Evolutionary conservation across 2,329 filamentous ascomycete genomes (phyloP), one percentile per base, ranked within the genome.

Genomic region (Xylaria arbuscula): DNA sequence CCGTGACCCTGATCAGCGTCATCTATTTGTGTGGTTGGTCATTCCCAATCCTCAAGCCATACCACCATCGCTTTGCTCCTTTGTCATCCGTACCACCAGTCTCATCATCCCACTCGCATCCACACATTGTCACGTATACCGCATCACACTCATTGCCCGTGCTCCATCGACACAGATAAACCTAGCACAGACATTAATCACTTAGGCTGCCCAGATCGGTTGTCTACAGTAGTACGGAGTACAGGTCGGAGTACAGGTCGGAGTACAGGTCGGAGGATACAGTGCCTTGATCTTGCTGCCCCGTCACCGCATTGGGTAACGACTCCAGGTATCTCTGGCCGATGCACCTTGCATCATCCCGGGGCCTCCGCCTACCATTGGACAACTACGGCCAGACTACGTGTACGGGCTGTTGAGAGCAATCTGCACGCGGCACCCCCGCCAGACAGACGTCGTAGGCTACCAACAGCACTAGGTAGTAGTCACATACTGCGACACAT

Each of bases 1-100:
- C 45, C 67, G 63, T 69, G 67, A 69, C 42, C 48, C 47, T 64
- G 55, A 42, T 53, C 59, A 61, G 48, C 50, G 53, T 45, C 65
- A 32, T 48, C 45, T 36, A 60, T 40, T 45, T 55, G 60, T 62
- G 36, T 36, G 50, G 47, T 36, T 50, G 47, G 38, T 55, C 42
- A 19, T 36, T 32, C 24, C 24, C 11, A 6, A 51, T 51, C 11
- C 17, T 32, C 24, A 17, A 32, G 32, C 24, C 22, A 19, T 28
- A 34, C 24, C 15, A 24, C 10, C 32, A 36, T 32, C 34, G 28
- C 48, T 62, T 47, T 62, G 47, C 32, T 38, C 15, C 59, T 62
- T 62, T 55, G 60, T 55, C 40, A 40, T 62, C 36, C 8, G 13
- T 40, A 40, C 9, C 9, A 40, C 19, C 19, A 9, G n/a, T 47